Evolutionary conservation across 345 rosid genomes (phyloP).

Genomic region (Firmiana major): DNA sequence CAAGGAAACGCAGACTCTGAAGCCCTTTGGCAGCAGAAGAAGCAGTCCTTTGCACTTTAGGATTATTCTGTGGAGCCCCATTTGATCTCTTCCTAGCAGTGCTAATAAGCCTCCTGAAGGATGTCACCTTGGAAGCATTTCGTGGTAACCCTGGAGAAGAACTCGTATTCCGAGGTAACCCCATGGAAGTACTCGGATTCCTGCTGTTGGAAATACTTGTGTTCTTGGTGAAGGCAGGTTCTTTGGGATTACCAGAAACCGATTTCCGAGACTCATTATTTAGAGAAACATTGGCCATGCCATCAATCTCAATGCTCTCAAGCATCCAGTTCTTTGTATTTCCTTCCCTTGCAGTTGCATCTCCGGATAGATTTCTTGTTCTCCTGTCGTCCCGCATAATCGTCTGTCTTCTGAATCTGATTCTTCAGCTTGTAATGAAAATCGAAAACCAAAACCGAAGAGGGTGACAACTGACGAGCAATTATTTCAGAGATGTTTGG

Average conservation of each 20-base stretch:
- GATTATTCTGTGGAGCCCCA: slow-evolving; percentile 28
- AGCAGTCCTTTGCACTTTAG: slow-evolving; percentile 44
- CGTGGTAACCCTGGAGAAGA: not conserved
- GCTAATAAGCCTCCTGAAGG: slow-evolving; percentile 39
- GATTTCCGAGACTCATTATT: slow-evolving; percentile 7
- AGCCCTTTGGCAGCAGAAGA: slow-evolving; percentile 74
- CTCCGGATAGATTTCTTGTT: not conserved
- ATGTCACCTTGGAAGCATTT: slow-evolving; percentile 25
- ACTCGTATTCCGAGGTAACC: not conserved
- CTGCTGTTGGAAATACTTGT: too few species aligned
- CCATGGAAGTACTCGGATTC: not conserved
- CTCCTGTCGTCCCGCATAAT: not conserved
- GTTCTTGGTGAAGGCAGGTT: not conserved
- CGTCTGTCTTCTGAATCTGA: not conserved
- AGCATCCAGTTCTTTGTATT: slow-evolving; percentile 56
- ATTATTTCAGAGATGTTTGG: not conserved
- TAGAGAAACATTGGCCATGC: slow-evolving; percentile 40
- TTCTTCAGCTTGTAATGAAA: not conserved
- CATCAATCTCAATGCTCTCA: slow-evolving; percentile 53
- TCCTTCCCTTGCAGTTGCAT: slow-evolving; percentile 7
- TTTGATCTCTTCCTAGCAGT: slow-evolving; percentile 33
- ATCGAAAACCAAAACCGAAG: not conserved
- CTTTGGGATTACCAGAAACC: not conserved
- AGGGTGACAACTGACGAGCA: not conserved
- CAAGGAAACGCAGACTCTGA: slow-evolving; percentile 77